phyloP scores from a whole-genome alignment of 1,139 yeast species.

The Geotrichum restrictum region DNA sequence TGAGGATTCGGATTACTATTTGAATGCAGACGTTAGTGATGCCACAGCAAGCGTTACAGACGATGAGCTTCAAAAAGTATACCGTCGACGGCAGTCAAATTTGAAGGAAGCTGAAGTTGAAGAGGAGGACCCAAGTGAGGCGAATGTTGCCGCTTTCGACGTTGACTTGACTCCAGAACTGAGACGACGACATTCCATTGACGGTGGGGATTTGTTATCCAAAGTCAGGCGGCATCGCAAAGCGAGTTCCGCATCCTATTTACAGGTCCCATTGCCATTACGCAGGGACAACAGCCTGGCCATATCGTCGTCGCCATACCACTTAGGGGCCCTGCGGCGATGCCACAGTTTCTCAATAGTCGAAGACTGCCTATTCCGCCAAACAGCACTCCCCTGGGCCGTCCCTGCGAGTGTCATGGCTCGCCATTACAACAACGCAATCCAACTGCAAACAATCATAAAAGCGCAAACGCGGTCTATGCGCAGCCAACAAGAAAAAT shows the following conservation, averaged over 20 bases:
- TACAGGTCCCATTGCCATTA: constrained; percentile 2
- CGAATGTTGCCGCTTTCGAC: constrained; percentile 6
- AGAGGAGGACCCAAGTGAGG: neutral
- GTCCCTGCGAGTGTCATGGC: constrained; percentile 12
- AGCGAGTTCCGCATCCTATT: neutral
- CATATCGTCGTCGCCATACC: constrained; percentile 9
- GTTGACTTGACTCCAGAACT: constrained; percentile 14
- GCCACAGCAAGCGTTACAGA: constrained; percentile 7
- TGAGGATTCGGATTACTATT: constrained; percentile 5
- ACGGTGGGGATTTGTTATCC: neutral
- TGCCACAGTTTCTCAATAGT: constrained; percentile 17
- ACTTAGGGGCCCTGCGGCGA: constrained; percentile 16
- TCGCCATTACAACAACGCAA: constrained; percentile 10
- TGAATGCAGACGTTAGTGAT: constrained; percentile 11
- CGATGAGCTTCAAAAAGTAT: constrained; percentile 7
- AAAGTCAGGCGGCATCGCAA: neutral
- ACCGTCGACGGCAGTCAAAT: neutral
- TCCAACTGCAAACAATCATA: constrained; percentile 12
- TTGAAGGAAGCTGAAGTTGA: constrained; percentile 1
- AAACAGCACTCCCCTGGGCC: constrained; percentile 14
- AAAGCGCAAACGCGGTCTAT: constrained; percentile 7
- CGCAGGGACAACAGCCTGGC: neutral
- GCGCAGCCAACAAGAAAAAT: constrained; percentile 14
- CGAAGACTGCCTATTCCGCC: constrained; percentile 14
- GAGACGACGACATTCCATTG: constrained; percentile 12